Conservation (phyloP, 805 yeast genomes). For the Groenewaldozyma tartarivorans region DNA sequence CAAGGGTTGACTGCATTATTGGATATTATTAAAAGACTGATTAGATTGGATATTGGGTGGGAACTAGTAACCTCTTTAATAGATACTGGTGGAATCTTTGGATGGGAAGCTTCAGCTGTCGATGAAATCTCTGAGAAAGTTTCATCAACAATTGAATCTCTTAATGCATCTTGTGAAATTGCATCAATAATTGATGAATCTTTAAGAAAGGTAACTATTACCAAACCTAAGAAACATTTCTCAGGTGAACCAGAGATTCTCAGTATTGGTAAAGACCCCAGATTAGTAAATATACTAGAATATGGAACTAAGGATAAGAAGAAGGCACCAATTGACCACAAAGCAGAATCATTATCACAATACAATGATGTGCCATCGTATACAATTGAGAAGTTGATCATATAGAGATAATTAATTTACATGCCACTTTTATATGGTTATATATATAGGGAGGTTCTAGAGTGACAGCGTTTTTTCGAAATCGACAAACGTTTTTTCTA, state of each 20-base stretch:
- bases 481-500: too few relatives aligned
- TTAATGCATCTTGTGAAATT: slow-evolving; percentile 16
- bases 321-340: background rate
- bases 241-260: slow-evolving; percentile 5
- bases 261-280: slow-evolving; percentile 11
- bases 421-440: too few relatives aligned
- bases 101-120: slow-evolving; percentile 47
- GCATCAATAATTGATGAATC: slow-evolving; percentile 21
- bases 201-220: slow-evolving; percentile 10
- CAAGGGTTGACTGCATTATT: slow-evolving; percentile 16
- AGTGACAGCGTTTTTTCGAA: too few relatives aligned
- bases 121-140: slow-evolving; percentile 37
- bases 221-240: background rate
- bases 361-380: slow-evolving; percentile 20
- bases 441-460: too few relatives aligned
- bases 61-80: slow-evolving; percentile 53
- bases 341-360: background rate
- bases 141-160: slow-evolving; percentile 36
- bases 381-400: slow-evolving; percentile 24
- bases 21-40: slow-evolving; percentile 34
- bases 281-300: slow-evolving; percentile 10
- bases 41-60: slow-evolving; percentile 43
- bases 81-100: slow-evolving; percentile 65
- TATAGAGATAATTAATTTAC: too few relatives aligned
- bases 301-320: slow-evolving; percentile 5